phyloP scores from a whole-genome alignment of 768 basidiomycete species.

The Xanthoconium stramineum region DNA sequence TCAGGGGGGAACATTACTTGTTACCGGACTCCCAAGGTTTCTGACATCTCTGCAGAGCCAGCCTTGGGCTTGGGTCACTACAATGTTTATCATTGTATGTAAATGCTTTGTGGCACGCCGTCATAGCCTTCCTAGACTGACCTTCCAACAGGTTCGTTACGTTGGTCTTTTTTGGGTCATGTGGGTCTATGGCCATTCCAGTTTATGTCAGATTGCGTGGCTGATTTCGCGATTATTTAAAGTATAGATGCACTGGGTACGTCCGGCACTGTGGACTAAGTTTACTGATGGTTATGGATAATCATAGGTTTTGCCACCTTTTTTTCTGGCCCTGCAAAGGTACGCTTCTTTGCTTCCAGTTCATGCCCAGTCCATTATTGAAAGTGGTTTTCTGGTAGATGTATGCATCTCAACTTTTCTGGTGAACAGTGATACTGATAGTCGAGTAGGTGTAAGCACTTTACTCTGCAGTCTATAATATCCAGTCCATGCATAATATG shows the following conservation, averaged over 20 bases:
- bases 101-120: background rate
- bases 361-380: background rate
- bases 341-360: background rate
- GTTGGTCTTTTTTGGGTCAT: slow-evolving; percentile 1
- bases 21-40: no score
- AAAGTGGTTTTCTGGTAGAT: background rate
- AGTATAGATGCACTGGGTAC: background rate
- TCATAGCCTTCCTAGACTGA: no score
- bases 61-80: slow-evolving; percentile 12
- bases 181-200: background rate
- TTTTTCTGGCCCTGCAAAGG: slow-evolving; percentile 5
- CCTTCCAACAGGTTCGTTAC: slow-evolving; percentile 9
- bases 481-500: background rate
- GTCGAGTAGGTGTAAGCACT: slow-evolving; percentile 10
- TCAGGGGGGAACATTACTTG: background rate
- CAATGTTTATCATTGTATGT: slow-evolving; percentile 8
- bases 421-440: background rate
- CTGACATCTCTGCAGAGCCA: background rate
- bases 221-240: background rate
- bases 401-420: background rate
- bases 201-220: background rate
- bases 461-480: background rate
- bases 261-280: no score
- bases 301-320: slow-evolving; percentile 5
- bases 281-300: background rate